Base-by-base conservation (phyloP, 73 alveolate species). In the Paramecium octaurelia region DNA sequence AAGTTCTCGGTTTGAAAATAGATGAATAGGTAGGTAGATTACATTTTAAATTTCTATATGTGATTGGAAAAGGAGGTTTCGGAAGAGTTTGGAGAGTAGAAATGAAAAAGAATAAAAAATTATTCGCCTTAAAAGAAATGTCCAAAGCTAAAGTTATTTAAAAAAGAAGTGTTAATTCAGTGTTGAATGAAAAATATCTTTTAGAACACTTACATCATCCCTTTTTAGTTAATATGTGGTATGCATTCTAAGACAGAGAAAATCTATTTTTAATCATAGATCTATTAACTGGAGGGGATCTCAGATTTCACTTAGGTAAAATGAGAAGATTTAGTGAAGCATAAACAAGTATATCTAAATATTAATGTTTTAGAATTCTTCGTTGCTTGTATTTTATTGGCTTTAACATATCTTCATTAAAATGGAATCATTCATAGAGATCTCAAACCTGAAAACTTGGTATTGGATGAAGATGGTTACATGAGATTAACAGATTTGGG, bases 391-490 rank as follows among this genome's bases (percentile, higher is more conserved):
- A 94, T 98, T 48, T 77, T 98, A 40, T 85, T 94, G 9, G 98
- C 98, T 11, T 94, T 98, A 89, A 99, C 98, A 85, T 97, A 97
- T 89, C 68, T 97, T 57, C 99, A 98, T 94, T 75, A 94, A 11
- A 97, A 97, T 69, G 96, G 96, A n/a, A 96, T 98, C 9, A 94
- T 98, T 24, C 99, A 98, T 92, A 76, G 99, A 75, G 99, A 98
- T 92, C 95, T 98, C 2, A 98, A 97, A 84, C 99, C 99, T 3
- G 99, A 98, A 85, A 98, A 98, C 92, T 92, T 98, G 46, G 99
- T 98, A 36, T 84, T 98, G 92, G 99, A 97, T 86, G 85, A 91
- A 23, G 93, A 93, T 43, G 99, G 99, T 14, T 97, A 97, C 86
- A 96, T 96, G 21, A 86, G 97, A 86, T 93, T 98, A 10, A 97